Base-by-base conservation (phyloP, 2,329 filamentous ascomycete species). In the Colletotrichum scovillei region DNA sequence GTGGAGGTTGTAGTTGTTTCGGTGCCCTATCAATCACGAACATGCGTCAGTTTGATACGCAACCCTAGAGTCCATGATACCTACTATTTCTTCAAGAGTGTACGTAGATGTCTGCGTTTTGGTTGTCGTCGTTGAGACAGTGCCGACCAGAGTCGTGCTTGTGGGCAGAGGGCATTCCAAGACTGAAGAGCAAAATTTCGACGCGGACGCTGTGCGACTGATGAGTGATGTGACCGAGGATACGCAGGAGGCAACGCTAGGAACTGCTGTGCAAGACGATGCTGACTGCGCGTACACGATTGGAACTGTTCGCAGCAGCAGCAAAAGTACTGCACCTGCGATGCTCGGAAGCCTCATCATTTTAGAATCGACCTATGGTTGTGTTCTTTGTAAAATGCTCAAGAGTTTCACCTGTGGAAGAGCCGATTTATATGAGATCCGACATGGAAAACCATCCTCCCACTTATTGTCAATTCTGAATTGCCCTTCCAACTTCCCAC, bases 141-240 rank as follows among this genome's bases (percentile, higher is more conserved):
- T 46, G 59, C 42, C 59, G 19, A 8, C 12, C 7, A 63, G 11
- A 8, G 59, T 63, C 16, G 38, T 63, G 7, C 24, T 63, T 5
- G 24, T 46, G 3, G 22, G 14, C 2, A 42, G 12, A 30, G 59
- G 59, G 16, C 59, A 63, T 11, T 49, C n/a, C 59, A 52, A 12
- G 22, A 63, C 52, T 4, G 63, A 35, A 12, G 63, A 67, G 16
- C 63, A 67, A 32, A 32, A 67, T 14, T 52, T 67, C 9, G 52
- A 38, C n/a, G 12, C 53, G n/a, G 16, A 46, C 7, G n/a, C 26
- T 26, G 22, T 19, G 19, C 49, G 49, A 12, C 49, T 53, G 19
- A 53, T 14, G n/a, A 53, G n/a, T 24, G 49, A 53, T 53, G 12
- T 53, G 12, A 53, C 24, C 1, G 49, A 53, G 22, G n/a, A 53